These are phyloP conservation scores for Fraxinus baroniana DNA, from an alignment of 305 asterid species.

Conservation along the genomic window DNA sequence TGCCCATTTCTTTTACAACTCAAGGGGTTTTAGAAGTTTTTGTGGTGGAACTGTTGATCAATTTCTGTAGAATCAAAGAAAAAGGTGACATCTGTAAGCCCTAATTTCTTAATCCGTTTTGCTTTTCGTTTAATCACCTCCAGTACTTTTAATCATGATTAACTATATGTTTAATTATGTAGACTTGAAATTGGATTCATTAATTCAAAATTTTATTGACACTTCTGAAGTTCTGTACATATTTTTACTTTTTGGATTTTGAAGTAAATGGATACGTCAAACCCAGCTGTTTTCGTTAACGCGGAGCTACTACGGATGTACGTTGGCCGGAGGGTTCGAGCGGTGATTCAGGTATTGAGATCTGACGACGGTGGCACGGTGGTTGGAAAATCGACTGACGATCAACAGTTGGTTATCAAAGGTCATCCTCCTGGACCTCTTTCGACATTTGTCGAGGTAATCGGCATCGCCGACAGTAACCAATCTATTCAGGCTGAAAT, in stretches of 20 bases:
- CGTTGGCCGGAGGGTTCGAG: constrained; percentile 78
- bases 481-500: constrained; percentile 73
- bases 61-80: background rate
- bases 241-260: background rate
- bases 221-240: background rate
- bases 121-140: background rate
- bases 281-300: constrained; percentile 86
- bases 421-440: constrained; percentile 67
- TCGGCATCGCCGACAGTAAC: constrained; percentile 73
- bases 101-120: background rate
- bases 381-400: constrained; percentile 76
- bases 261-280: constrained; percentile 72
- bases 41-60: background rate
- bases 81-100: constrained; percentile 14
- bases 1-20: background rate
- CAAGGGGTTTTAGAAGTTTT: constrained; percentile 11
- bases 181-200: constrained; percentile 3
- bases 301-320: constrained; percentile 68
- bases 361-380: constrained; percentile 68
- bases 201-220: background rate
- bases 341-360: constrained; percentile 76
- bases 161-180: background rate
- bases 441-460: constrained; percentile 76
- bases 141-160: background rate
- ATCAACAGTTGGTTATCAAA: constrained; percentile 63